These are phyloP conservation scores for Saccharomyces hybrid DNA, from an alignment of 1,139 yeast species.

Conservation along the genomic window DNA sequence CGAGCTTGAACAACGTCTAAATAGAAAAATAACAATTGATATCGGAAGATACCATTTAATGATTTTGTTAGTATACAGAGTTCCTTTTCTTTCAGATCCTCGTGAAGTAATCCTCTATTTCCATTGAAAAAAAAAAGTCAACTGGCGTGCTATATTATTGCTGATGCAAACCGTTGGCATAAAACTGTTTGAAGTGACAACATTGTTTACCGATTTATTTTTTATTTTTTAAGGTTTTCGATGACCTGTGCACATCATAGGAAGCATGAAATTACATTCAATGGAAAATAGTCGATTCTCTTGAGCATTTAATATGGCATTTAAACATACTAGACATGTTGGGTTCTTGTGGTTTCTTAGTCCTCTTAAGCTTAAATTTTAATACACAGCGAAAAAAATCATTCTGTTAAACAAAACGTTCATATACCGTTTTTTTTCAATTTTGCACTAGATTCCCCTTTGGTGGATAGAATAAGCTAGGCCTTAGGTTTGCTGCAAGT, in stretches of 20 bases:
- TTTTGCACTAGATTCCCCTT: too few relatives aligned
- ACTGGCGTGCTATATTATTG: too few relatives aligned
- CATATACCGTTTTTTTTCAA: background rate
- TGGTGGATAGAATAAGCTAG: too few relatives aligned
- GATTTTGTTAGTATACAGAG: background rate
- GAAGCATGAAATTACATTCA: background rate
- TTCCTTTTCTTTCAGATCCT: too few relatives aligned
- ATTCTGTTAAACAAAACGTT: background rate
- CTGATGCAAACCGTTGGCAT: too few relatives aligned
- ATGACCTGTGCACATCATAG: background rate
- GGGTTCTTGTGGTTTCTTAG: background rate
- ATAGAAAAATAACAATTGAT: constrained; percentile 4
- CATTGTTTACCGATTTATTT: too few relatives aligned
- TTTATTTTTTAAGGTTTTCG: too few relatives aligned
- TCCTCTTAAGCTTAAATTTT: background rate
- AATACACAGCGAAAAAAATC: background rate
- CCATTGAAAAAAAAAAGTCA: background rate
- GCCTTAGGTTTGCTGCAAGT: too few relatives aligned
- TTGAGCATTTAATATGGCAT: background rate
- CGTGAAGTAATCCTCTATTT: too few relatives aligned
- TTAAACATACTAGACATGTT: background rate
- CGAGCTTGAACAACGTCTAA: constrained; percentile 52
- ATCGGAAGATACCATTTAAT: background rate
- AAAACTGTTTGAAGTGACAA: too few relatives aligned
- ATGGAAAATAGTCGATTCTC: background rate